Conservation (phyloP, 1,139 yeast species). For the Sugiyamaella novakii region DNA sequence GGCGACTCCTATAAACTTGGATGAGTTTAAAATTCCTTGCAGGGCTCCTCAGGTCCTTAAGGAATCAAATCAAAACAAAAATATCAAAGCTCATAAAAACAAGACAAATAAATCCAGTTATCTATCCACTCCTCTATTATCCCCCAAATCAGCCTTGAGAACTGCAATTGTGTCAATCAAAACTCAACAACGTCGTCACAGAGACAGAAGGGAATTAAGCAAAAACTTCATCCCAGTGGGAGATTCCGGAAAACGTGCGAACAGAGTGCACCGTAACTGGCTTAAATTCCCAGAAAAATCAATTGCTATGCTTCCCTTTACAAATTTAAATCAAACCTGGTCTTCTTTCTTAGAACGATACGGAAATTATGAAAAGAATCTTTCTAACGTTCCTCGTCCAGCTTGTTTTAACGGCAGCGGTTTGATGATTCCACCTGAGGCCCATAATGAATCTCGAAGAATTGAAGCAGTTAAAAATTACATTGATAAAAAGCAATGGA, state of each 20-base stretch:
- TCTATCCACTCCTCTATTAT: slow-evolving; percentile 14
- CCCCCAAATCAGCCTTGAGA: slow-evolving; percentile 21
- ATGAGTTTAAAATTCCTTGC: slow-evolving; percentile 5
- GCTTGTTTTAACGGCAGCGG: slow-evolving; percentile 52
- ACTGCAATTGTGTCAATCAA: slow-evolving; percentile 14
- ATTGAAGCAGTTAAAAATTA: slow-evolving; percentile 47
- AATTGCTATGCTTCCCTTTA: slow-evolving; percentile 25
- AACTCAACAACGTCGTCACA: slow-evolving; percentile 14
- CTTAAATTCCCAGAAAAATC: slow-evolving; percentile 27
- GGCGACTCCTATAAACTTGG: slow-evolving; percentile 14
- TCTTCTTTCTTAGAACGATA: slow-evolving; percentile 65
- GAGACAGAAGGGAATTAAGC: slow-evolving; percentile 14
- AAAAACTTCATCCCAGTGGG: slow-evolving; percentile 5
- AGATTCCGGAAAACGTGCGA: neutral
- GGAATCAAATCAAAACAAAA: slow-evolving; percentile 3
- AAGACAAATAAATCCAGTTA: slow-evolving; percentile 2
- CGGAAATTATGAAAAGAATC: slow-evolving; percentile 59
- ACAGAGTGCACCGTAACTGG: slow-evolving; percentile 7
- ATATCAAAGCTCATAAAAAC: neutral
- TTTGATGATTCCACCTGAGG: slow-evolving; percentile 59
- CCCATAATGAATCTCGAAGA: slow-evolving; percentile 34
- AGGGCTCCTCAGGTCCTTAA: neutral
- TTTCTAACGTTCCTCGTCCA: slow-evolving; percentile 61
- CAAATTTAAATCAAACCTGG: slow-evolving; percentile 45
- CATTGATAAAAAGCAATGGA: slow-evolving; percentile 54